Conservation (phyloP, 2,329 filamentous ascomycete genomes). For the Curvularia eragrostidis region DNA sequence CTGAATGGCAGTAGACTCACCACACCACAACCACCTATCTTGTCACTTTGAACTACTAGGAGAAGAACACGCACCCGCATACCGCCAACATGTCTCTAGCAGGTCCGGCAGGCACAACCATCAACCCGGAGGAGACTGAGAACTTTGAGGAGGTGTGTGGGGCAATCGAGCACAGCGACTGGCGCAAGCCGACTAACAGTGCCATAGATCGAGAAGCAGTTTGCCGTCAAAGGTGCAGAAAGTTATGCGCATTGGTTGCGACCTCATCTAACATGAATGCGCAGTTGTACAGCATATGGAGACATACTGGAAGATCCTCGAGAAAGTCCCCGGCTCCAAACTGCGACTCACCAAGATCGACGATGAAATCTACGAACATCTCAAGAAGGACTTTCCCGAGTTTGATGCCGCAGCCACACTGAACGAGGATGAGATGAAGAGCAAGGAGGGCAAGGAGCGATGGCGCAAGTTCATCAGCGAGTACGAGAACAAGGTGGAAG, state of each 20-base stretch:
- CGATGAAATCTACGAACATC: constrained; percentile 91
- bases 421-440: constrained; percentile 96
- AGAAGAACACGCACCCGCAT: background rate
- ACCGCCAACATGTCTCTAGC: constrained; percentile 28
- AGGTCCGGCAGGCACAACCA: constrained; percentile 32
- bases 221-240: constrained; percentile 84
- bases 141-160: constrained; percentile 71
- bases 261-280: constrained; percentile 25
- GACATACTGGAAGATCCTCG: constrained; percentile 96
- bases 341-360: constrained; percentile 92
- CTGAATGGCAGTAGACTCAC: background rate
- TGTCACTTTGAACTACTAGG: background rate
- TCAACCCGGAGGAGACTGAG: constrained; percentile 65
- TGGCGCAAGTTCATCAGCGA: constrained; percentile 94
- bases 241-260: background rate
- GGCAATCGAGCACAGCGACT: constrained; percentile 1
- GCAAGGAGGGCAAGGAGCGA: constrained; percentile 88
- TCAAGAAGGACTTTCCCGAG: constrained; percentile 87
- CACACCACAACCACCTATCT: background rate
- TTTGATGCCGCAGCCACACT: constrained; percentile 83
- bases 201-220: constrained; percentile 93
- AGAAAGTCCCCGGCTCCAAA: constrained; percentile 86
- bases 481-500: constrained; percentile 94
- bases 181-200: constrained; percentile 31
- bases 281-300: constrained; percentile 90